These are phyloP conservation scores for Croton setiger DNA, from an alignment of 441 rosid species.

Conservation along the genomic window DNA sequence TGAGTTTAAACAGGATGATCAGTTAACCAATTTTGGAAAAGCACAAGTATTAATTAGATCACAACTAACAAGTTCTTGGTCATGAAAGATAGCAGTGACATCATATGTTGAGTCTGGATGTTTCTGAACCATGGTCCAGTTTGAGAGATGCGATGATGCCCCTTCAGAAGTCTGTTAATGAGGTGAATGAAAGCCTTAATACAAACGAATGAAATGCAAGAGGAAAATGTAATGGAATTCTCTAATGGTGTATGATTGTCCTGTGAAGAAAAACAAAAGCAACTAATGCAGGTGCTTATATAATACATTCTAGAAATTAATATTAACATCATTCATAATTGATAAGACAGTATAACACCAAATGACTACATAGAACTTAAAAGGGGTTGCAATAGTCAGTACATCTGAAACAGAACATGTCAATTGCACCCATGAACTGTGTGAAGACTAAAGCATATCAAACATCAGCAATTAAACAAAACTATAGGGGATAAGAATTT, in stretches of 20 bases:
- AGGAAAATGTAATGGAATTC: neutral
- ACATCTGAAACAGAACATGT: neutral
- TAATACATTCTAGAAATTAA: constrained; percentile 9
- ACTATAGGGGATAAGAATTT: neutral
- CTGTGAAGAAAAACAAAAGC: neutral
- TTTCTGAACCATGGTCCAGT: constrained; percentile 37
- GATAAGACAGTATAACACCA: neutral
- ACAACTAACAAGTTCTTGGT: constrained; percentile 33
- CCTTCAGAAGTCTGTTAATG: constrained; percentile 32
- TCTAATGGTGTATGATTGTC: neutral
- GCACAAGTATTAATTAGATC: constrained; percentile 27
- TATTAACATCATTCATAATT: neutral
- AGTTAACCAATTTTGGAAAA: constrained; percentile 15
- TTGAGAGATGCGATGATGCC: constrained; percentile 25
- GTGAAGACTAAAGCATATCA: constrained; percentile 3
- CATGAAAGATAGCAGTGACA: constrained; percentile 30
- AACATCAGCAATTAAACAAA: neutral
- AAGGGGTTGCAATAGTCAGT: neutral
- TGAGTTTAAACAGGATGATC: constrained; percentile 20
- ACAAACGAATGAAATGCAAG: constrained; percentile 13
- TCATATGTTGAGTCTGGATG: constrained; percentile 36
- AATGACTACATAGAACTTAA: neutral
- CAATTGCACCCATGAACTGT: constrained; percentile 5
- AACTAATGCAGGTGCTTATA: constrained; percentile 2
- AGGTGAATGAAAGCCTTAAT: constrained; percentile 18